phyloP scores from a whole-genome alignment of 768 basidiomycete genomes.

The Collybia nuda region DNA sequence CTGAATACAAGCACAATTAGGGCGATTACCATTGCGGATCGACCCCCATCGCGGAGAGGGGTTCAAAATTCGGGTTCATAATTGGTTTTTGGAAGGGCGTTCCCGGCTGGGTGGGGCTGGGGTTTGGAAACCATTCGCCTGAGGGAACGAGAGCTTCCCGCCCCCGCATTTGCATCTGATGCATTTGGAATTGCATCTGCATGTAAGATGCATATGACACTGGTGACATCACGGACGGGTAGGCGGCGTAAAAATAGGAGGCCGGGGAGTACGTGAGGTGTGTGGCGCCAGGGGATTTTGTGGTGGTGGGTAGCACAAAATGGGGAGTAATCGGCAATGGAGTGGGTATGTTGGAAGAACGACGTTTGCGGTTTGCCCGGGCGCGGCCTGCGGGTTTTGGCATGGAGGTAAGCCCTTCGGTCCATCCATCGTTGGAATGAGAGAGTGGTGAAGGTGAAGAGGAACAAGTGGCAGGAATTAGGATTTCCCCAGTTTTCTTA shows the following conservation, averaged over 20 bases:
- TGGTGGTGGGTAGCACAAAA: constrained; percentile 8
- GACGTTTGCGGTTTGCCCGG: constrained; percentile 15
- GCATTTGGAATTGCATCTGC: constrained; percentile 20
- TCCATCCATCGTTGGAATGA: constrained; percentile 35
- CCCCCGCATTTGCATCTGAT: constrained; percentile 5
- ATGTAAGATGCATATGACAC: constrained; percentile 19
- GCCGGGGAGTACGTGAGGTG: constrained; percentile 9
- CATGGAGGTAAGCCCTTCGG: constrained; percentile 27
- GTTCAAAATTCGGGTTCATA: constrained; percentile 6
- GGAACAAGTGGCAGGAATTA: constrained; percentile 20
- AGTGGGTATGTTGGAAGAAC: constrained; percentile 12
- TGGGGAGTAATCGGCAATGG: not conserved
- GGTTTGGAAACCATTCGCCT: constrained; percentile 13
- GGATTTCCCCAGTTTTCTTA: constrained; percentile 8
- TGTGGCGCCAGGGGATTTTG: constrained; percentile 4
- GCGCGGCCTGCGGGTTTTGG: constrained; percentile 1
- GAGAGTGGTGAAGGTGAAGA: constrained; percentile 24
- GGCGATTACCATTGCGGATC: constrained; percentile 15
- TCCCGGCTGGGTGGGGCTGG: not conserved
- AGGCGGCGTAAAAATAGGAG: constrained; percentile 16
- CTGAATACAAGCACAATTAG: constrained; percentile 1
- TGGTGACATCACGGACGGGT: constrained; percentile 15
- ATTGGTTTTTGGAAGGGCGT: not conserved
- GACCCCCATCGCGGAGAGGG: constrained; percentile 6
- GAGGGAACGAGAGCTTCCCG: constrained; percentile 2